Base-by-base conservation (phyloP, 495 filamentous ascomycete species). In the Aspergillus conjunctus region DNA sequence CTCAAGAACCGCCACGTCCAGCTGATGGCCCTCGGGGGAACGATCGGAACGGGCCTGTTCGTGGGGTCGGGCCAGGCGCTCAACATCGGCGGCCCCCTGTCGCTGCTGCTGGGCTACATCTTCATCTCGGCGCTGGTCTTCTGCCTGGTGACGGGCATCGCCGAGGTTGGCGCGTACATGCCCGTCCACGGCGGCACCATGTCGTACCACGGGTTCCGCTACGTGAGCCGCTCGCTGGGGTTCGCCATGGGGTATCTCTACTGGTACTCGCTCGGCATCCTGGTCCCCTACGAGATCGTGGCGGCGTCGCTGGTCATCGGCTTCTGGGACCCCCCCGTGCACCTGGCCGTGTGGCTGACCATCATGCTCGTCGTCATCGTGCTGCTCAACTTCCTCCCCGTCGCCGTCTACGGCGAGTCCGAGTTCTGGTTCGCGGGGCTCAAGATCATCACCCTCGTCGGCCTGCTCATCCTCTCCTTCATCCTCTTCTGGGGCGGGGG, bases 371-470 rank as follows among this genome's bases (percentile, higher is more conserved):
- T 85, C 22, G 64, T 89, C 22, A 84, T 92, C 61, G 76, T 88
- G 2, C 71, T 70, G 45, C 63, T 87, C 51, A 91, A 92, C 70
- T 81, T 87, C 59, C 77, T 91, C 26, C 83, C 87, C 2, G 83
- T 91, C 14, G 64, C 73, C 7, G 78, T 84, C 18, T 92, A 88
- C 68, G 89, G 87, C 21, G 87, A 91, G 70, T 79, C 89, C 20
- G 88, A 91, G 63, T 90, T 91, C 73, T 82, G 81, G 69, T 87
- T 91, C 65, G 85, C 86, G 12, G 81, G 79, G 1, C 79, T 92
- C 73, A 93, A 94, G 68, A 88, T 93, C 64, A 76, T 92, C 69
- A 91, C 88, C 26, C 84, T 92, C 57, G 57, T 90, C 51, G 90
- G 89, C 37, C 81, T 90, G 63, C 71, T 90, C 56, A 79, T 89